A percentile compares a stretch with the other conserved stretches of the same genome.
Conservation (phyloP, 768 basidiomycete species). For the Boletus subparvulus region DNA sequence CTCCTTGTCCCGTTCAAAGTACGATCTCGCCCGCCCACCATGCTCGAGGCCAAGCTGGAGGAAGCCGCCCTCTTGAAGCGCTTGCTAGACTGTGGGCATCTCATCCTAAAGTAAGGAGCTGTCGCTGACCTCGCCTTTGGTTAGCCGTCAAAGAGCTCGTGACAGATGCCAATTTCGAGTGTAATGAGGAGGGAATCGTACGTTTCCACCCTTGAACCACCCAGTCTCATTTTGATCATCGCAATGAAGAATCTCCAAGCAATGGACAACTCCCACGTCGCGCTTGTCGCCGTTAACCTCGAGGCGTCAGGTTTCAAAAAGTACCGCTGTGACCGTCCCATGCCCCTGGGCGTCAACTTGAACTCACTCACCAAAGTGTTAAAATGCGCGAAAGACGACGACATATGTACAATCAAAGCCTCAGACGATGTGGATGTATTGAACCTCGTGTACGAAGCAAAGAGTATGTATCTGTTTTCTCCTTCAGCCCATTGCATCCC, state of each 20-base stretch:
- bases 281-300: slow-evolving; percentile 87
- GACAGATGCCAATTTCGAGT: slow-evolving; percentile 96
- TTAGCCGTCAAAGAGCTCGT: slow-evolving; percentile 97
- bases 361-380: slow-evolving; percentile 90
- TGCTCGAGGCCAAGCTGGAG: slow-evolving; percentile 90
- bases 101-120: neutral
- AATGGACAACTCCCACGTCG: slow-evolving; percentile 99
- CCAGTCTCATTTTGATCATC: neutral
- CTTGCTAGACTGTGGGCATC: slow-evolving; percentile 80
- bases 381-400: slow-evolving; percentile 96
- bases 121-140: slow-evolving; percentile 6
- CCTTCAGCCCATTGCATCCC: neutral
- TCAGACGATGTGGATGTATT: slow-evolving; percentile 87
- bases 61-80: slow-evolving; percentile 91
- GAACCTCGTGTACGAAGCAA: slow-evolving; percentile 86
- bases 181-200: slow-evolving; percentile 91
- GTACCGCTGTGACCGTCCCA: slow-evolving; percentile 93
- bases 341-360: slow-evolving; percentile 88
- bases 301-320: slow-evolving; percentile 75
- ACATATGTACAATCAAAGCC: slow-evolving; percentile 87
- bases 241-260: slow-evolving; percentile 77
- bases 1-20: neutral
- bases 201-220: slow-evolving; percentile 22
- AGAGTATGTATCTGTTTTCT: slow-evolving; percentile 52
- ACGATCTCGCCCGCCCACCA: slow-evolving; percentile 30